Conservation (phyloP, 1,284 basidiomycete species). For the Ganoderma boninense region DNA sequence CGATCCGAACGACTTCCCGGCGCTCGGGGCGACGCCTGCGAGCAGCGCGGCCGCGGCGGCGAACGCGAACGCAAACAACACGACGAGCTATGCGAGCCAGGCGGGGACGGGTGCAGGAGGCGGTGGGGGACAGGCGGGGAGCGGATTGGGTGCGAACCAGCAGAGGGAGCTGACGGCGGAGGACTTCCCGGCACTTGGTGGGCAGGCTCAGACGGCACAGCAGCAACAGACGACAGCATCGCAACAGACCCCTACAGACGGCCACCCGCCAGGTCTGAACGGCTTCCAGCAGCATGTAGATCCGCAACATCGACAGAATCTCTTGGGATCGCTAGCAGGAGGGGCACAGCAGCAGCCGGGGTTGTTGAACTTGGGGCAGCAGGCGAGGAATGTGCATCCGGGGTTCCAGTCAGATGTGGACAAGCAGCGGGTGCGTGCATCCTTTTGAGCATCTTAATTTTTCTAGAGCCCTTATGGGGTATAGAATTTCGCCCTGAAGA, state of each 20-base stretch:
- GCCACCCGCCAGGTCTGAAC: conserved; percentile 77
- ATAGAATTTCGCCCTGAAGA: conserved; percentile 66
- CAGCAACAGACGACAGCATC: conserved; percentile 46
- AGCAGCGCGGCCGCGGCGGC: conserved; percentile 44
- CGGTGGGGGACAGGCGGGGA: conserved; percentile 45
- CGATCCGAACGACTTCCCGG: conserved; percentile 87
- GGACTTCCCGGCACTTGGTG: conserved; percentile 85
- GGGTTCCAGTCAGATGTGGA: conserved; percentile 72
- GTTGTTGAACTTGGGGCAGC: conserved; percentile 71
- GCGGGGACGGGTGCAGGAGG: conserved; percentile 65
- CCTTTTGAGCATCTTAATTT: conserved; percentile 16
- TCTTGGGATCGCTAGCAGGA: conserved; percentile 59
- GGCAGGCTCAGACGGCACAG: conserved; percentile 49
- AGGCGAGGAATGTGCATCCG: conserved; percentile 64
- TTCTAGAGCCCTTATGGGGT: conserved; percentile 16
- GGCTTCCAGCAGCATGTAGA: conserved; percentile 65
- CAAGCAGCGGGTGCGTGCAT: conserved; percentile 72
- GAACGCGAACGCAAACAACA: conserved; percentile 42
- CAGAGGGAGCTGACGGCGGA: conserved; percentile 80
- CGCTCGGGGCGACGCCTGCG: conserved; percentile 68
- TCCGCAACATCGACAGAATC: conserved; percentile 60
- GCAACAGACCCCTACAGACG: conserved; percentile 42
- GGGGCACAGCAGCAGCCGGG: conserved; percentile 61
- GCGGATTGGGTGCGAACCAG: conserved; percentile 51
- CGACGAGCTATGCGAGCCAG: conserved; percentile 78